Conservation (phyloP, 805 yeast genomes). For the Candida maesae region DNA sequence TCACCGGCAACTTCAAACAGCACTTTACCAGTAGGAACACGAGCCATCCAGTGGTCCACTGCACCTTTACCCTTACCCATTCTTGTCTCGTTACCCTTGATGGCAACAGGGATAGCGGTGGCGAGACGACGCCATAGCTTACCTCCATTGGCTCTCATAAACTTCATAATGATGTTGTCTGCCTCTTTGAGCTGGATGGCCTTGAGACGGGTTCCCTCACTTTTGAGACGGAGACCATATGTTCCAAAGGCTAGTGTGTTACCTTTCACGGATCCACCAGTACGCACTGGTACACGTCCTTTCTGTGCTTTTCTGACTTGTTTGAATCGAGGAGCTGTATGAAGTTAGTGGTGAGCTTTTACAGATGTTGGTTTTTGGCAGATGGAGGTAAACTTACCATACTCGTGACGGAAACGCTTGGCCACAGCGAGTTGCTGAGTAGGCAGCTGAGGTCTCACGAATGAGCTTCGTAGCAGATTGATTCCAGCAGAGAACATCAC, state of each 20-base stretch:
- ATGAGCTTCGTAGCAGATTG: constrained; percentile 4
- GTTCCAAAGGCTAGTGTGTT: constrained; percentile 76
- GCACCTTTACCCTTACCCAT: constrained; percentile 99
- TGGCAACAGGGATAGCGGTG: constrained; percentile 86
- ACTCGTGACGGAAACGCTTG: constrained; percentile 29
- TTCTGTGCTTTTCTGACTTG: constrained; percentile 69
- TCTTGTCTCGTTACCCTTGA: constrained; percentile 97
- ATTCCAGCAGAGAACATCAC: constrained; percentile 12
- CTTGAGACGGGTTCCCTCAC: constrained; percentile 82
- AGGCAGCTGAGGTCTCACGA: constrained; percentile 14
- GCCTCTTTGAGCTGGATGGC: constrained; percentile 92
- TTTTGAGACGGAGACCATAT: constrained; percentile 80
- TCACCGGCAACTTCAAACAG: constrained; percentile 78
- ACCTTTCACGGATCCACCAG: constrained; percentile 92
- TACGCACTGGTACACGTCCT: constrained; percentile 91
- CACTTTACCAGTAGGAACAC: constrained; percentile 94
- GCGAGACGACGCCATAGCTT: constrained; percentile 74
- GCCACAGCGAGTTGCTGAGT: constrained; percentile 14
- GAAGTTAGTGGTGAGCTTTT: too few relatives aligned
- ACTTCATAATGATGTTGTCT: constrained; percentile 78
- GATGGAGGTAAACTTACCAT: constrained; percentile 12
- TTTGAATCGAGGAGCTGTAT: constrained; percentile 28
- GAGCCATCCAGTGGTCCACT: constrained; percentile 94
- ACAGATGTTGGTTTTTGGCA: too few relatives aligned
- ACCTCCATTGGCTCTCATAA: constrained; percentile 76